Percentiles rank a stretch among this genome's conserved stretches.
These are phyloP conservation scores for Lachancea fermentati DNA, from an alignment of 805 yeast species.

Conservation along the genomic window DNA sequence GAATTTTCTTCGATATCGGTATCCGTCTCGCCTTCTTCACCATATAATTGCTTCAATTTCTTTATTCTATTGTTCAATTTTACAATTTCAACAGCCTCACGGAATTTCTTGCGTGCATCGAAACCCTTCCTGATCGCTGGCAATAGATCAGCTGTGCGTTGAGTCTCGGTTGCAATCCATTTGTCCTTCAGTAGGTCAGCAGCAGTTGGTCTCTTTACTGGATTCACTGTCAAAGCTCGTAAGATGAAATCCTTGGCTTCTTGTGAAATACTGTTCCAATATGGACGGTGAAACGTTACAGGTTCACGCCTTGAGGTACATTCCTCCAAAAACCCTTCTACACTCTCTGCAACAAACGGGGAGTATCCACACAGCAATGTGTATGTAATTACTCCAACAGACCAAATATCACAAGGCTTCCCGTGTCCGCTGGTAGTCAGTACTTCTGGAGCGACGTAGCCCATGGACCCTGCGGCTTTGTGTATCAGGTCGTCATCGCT, in stretches of 20 bases:
- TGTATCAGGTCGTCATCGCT: conserved; percentile 55
- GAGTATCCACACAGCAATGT: conserved; percentile 88
- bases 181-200: conserved; percentile 57
- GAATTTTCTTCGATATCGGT: conserved; percentile 28
- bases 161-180: conserved; percentile 60
- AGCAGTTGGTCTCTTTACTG: conserved; percentile 64
- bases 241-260: conserved; percentile 78
- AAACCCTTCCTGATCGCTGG: conserved; percentile 77
- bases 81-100: conserved; percentile 80
- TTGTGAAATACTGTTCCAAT: conserved; percentile 76
- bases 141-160: conserved; percentile 58
- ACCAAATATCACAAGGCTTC: conserved; percentile 94
- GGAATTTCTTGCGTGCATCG: conserved; percentile 77
- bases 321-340: conserved; percentile 74
- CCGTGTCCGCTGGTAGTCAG: conserved; percentile 81
- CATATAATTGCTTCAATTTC: conserved; percentile 57
- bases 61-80: conserved; percentile 73
- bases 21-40: conserved; percentile 44
- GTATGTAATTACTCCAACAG: conserved; percentile 87
- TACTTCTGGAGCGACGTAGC: conserved; percentile 97
- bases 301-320: conserved; percentile 62
- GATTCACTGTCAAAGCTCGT: conserved; percentile 63
- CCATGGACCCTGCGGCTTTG: conserved; percentile 85
- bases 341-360: conserved; percentile 83
- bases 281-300: conserved; percentile 78